phyloP scores from a whole-genome alignment of 352 stramenopile genomes.

The Pythium brassicae region DNA sequence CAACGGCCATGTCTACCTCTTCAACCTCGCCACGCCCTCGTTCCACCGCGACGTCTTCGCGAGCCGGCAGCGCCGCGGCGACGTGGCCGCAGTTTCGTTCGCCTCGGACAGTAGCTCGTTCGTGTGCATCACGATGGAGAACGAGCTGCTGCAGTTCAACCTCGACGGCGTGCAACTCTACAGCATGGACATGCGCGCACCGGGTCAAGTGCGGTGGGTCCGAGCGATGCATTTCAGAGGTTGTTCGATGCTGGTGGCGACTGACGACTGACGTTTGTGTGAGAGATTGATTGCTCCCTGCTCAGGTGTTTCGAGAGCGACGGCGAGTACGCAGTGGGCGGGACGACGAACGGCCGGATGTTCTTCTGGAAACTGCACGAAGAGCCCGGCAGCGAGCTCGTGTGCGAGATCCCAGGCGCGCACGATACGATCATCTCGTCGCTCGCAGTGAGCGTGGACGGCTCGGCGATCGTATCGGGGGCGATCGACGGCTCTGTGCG shows the following conservation, averaged over 20 bases:
- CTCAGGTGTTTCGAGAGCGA: slow-evolving; percentile 66
- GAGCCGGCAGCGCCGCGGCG: slow-evolving; percentile 24
- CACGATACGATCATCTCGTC: slow-evolving; percentile 62
- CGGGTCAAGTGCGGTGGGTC: slow-evolving; percentile 49
- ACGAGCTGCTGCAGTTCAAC: slow-evolving; percentile 60
- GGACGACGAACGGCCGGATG: slow-evolving; percentile 53
- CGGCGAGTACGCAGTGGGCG: slow-evolving; percentile 61
- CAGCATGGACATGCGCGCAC: slow-evolving; percentile 39
- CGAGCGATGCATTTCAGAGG: not conserved
- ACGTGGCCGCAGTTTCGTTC: slow-evolving; percentile 57
- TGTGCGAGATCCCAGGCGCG: slow-evolving; percentile 57
- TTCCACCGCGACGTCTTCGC: slow-evolving; percentile 32
- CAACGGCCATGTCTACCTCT: slow-evolving; percentile 55
- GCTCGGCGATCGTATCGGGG: slow-evolving; percentile 53
- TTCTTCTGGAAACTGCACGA: slow-evolving; percentile 70
- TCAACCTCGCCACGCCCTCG: slow-evolving; percentile 23
- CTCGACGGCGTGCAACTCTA: slow-evolving; percentile 41
- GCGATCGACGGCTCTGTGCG: slow-evolving; percentile 55
- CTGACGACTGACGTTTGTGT: not conserved
- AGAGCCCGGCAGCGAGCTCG: slow-evolving; percentile 29
- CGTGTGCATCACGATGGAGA: slow-evolving; percentile 67
- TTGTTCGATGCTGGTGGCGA: too few relatives aligned
- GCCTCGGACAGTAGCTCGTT: slow-evolving; percentile 43
- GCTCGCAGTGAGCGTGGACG: slow-evolving; percentile 47
- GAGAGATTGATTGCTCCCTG: not conserved